These are phyloP conservation scores for Domatiomyces catenatus DNA, from an alignment of 2,329 filamentous ascomycete genomes.

Conservation along the genomic window DNA sequence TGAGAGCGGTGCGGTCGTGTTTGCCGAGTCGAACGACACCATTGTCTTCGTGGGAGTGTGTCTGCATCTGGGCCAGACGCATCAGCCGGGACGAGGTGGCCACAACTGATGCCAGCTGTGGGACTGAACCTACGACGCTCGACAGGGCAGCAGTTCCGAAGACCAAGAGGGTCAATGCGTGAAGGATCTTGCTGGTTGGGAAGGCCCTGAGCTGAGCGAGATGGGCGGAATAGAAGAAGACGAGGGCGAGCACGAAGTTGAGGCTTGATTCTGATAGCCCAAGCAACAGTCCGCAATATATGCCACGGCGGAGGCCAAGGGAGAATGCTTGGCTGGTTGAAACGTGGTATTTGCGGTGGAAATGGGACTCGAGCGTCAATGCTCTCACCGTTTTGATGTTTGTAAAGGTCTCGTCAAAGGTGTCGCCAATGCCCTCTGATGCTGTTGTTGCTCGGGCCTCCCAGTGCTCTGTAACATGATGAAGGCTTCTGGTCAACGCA, in stretches of 20 bases:
- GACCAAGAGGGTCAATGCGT: constrained; percentile 69
- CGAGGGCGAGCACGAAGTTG: constrained; percentile 57
- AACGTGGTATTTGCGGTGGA: constrained; percentile 45
- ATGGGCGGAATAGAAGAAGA: constrained; percentile 68
- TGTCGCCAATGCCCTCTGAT: constrained; percentile 41
- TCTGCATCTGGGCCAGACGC: constrained; percentile 43
- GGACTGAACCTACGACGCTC: constrained; percentile 56
- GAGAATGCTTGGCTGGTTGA: constrained; percentile 39
- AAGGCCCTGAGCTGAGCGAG: constrained; percentile 36
- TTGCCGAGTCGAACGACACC: constrained; percentile 29
- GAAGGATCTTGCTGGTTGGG: constrained; percentile 46
- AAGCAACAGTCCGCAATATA: constrained; percentile 54
- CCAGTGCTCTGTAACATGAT: constrained; percentile 52
- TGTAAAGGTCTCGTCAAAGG: constrained; percentile 60
- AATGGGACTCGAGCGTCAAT: constrained; percentile 58
- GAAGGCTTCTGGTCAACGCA: constrained; percentile 48
- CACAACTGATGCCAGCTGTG: constrained; percentile 61
- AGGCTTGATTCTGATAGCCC: constrained; percentile 62
- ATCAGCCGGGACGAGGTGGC: constrained; percentile 60
- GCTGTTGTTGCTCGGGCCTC: constrained; percentile 53
- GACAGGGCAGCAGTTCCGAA: constrained; percentile 63
- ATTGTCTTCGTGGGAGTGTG: constrained; percentile 42
- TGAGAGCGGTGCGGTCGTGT: constrained; percentile 17
- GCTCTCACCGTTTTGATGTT: constrained; percentile 67
- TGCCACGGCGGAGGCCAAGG: constrained; percentile 50